Evolutionary conservation across 441 rosid species (phyloP).

Genomic region (Jatropha podagrica): DNA sequence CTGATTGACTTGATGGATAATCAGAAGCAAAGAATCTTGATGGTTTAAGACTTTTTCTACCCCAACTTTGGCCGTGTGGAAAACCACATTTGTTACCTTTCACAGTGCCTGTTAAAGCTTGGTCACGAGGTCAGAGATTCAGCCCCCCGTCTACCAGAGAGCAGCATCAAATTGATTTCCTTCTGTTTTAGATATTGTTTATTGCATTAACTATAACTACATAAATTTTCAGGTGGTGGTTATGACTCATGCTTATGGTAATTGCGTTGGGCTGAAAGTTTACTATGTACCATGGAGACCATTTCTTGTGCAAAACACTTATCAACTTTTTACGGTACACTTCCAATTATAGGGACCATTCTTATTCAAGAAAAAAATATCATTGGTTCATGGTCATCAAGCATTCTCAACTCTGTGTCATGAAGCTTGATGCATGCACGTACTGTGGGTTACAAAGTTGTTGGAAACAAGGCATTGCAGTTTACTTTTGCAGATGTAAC

Average conservation of each 20-base stretch:
- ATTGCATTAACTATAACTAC: slow-evolving; percentile 7
- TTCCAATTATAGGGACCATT: slow-evolving; percentile 72
- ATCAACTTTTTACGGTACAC: slow-evolving; percentile 74
- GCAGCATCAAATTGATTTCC: background rate
- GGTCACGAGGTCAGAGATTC: slow-evolving; percentile 74
- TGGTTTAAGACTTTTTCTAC: slow-evolving; percentile 98
- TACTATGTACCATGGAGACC: slow-evolving; percentile 86
- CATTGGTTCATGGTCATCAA: slow-evolving; percentile 92
- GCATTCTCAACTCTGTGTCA: slow-evolving; percentile 98
- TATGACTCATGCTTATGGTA: slow-evolving; percentile 93
- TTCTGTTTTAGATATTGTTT: background rate
- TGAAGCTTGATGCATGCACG: slow-evolving; percentile 97
- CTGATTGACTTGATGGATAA: slow-evolving; percentile 40
- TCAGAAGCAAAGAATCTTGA: slow-evolving; percentile 65
- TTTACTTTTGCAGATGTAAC: slow-evolving; percentile 95
- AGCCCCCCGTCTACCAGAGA: background rate
- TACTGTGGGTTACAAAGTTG: slow-evolving; percentile 90
- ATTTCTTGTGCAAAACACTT: slow-evolving; percentile 74
- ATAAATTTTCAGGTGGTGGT: slow-evolving; percentile 72
- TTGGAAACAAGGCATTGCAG: slow-evolving; percentile 91
- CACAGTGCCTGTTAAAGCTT: slow-evolving; percentile 85
- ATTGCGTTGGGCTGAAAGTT: slow-evolving; percentile 79
- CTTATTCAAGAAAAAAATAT: slow-evolving; percentile 67
- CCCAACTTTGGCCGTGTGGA: slow-evolving; percentile 99
- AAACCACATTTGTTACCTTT: slow-evolving; percentile 85